Conservation (phyloP, 2,329 filamentous ascomycete species). For the Pyrenochaeta sp. region DNA sequence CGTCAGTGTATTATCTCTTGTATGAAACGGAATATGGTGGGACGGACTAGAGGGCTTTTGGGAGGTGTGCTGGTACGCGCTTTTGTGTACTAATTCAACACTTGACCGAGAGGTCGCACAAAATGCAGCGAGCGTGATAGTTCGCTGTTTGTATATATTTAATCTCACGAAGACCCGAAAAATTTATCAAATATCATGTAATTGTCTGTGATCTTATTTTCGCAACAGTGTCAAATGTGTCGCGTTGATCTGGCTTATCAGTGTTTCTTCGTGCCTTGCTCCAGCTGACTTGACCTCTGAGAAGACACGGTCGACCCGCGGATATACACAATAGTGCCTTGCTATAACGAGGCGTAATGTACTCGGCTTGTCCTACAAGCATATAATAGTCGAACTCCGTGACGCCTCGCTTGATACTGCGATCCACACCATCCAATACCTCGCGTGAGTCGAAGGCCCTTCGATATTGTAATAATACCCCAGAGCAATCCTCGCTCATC, state of each 20-base stretch:
- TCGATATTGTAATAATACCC: too few species aligned
- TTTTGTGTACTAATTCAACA: constrained; percentile 23
- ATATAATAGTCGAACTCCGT: constrained; percentile 8
- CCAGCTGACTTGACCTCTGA: too few species aligned
- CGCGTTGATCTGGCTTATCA: too few species aligned
- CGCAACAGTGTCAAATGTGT: too few species aligned
- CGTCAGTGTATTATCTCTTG: constrained; percentile 41
- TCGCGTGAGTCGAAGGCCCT: too few species aligned
- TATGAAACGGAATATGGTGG: constrained; percentile 30
- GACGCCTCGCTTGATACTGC: constrained; percentile 10
- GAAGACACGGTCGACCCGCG: too few species aligned
- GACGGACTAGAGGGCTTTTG: constrained; percentile 20
- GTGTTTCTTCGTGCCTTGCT: too few species aligned
- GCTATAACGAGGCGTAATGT: too few species aligned
- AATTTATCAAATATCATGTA: not conserved
- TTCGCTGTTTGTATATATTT: constrained; percentile 28
- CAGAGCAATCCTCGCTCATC: constrained; percentile 10
- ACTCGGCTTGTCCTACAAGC: too few species aligned
- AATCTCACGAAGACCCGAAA: constrained; percentile 18
- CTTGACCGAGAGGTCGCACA: not conserved
- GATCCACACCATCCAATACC: not conserved
- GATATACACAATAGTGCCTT: too few species aligned
- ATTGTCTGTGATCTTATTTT: too few species aligned
- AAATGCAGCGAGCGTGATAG: constrained; percentile 15
- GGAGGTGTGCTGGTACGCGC: constrained; percentile 33